Percentiles rank a stretch among this genome's conserved stretches.
Conservation (phyloP, 768 basidiomycete species). For the Tulasnella sp. region DNA sequence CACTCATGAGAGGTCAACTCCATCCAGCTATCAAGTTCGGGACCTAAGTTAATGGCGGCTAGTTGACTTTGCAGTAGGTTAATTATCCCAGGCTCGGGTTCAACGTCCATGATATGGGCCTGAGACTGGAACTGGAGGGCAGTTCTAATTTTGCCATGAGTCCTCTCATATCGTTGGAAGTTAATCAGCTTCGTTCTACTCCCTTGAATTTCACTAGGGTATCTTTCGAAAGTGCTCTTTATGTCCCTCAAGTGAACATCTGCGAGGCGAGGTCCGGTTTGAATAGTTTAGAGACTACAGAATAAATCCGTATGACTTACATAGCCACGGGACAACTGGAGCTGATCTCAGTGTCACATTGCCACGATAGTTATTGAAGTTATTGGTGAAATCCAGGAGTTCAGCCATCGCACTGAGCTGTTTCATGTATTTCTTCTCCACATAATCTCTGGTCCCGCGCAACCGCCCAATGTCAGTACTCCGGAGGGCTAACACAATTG, state of each 20-base stretch:
- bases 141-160: too few species aligned
- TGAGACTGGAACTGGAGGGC: too few species aligned
- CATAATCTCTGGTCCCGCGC: neutral
- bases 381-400: constrained; percentile 3
- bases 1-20: too few species aligned
- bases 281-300: neutral
- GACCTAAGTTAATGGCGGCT: too few species aligned
- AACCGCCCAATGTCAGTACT: neutral
- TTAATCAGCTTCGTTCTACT: constrained; percentile 1
- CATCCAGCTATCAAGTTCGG: too few species aligned
- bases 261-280: neutral
- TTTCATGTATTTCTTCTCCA: neutral
- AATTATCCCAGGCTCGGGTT: too few species aligned
- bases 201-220: neutral
- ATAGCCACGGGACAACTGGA: constrained; percentile 1
- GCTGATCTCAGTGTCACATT: neutral
- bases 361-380: neutral
- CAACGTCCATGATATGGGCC: too few species aligned
- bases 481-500: neutral
- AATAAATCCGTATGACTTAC: neutral
- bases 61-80: too few species aligned
- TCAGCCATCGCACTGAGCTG: neutral
- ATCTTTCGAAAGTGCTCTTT: neutral
- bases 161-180: constrained; percentile 7
- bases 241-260: constrained; percentile 4